phyloP scores from a whole-genome alignment of 169 alveolate genomes.

The Eimeria zaria region DNA sequence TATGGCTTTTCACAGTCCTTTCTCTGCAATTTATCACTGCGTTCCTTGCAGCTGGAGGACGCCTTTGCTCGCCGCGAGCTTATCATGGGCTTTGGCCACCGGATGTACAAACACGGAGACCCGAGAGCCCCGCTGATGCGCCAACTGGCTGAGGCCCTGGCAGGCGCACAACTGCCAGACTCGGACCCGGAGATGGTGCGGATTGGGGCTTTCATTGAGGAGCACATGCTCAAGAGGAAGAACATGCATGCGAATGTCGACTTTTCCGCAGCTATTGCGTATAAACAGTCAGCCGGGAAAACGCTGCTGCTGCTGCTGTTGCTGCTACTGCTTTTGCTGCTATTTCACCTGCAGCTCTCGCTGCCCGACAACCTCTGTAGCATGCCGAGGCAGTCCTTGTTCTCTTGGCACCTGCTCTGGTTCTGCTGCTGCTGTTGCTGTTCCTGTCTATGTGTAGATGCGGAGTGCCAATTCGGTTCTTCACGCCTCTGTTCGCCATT shows the following conservation, averaged over 20 bases:
- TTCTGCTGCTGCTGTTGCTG: neutral
- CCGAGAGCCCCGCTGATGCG: constrained; percentile 92
- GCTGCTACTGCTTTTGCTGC: constrained; percentile 15
- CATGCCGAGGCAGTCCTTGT: neutral
- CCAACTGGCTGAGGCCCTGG: constrained; percentile 52
- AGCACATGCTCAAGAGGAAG: constrained; percentile 88
- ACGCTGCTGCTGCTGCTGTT: neutral
- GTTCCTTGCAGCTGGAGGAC: constrained; percentile 84
- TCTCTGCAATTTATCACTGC: constrained; percentile 78
- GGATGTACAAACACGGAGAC: constrained; percentile 93
- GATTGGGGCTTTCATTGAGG: constrained; percentile 88
- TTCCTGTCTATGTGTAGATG: no score
- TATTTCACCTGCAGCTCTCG: no score
- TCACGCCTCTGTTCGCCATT: constrained; percentile 92
- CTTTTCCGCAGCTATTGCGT: constrained; percentile 91
- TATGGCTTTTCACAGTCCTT: neutral
- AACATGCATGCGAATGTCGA: constrained; percentile 93
- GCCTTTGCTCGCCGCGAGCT: constrained; percentile 87
- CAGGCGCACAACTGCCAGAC: constrained; percentile 18
- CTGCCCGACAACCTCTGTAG: neutral
- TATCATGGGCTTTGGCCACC: constrained; percentile 94
- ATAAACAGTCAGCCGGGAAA: constrained; percentile 87
- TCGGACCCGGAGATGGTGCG: constrained; percentile 77
- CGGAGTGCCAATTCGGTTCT: constrained; percentile 90
- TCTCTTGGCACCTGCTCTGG: neutral